Conservation (phyloP, 2,329 filamentous ascomycete genomes). For the Stemphylium beticola region DNA sequence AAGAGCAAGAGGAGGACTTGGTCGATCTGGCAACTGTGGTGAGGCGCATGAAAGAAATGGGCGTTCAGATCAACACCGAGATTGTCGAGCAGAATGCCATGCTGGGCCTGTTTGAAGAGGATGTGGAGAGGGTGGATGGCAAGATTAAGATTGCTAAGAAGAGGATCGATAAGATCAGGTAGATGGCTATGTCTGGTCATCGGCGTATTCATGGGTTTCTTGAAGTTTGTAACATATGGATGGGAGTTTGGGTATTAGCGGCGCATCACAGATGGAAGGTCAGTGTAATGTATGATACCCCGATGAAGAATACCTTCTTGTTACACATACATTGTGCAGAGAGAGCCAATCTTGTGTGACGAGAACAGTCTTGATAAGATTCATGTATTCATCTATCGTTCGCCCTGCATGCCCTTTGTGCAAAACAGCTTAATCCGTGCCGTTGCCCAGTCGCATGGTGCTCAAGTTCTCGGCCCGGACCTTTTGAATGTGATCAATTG, state of each 20-base stretch:
- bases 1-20: slow-evolving; percentile 76
- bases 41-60: slow-evolving; percentile 76
- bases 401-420: not conserved
- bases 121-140: slow-evolving; percentile 68
- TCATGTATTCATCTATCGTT: not conserved
- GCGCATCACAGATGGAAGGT: not conserved
- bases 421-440: slow-evolving; percentile 21
- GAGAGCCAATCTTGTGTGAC: no score
- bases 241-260: not conserved
- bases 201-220: not conserved
- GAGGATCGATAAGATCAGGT: slow-evolving; percentile 68
- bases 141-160: slow-evolving; percentile 79
- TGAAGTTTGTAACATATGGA: not conserved
- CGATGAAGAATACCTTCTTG: not conserved
- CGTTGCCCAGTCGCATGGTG: slow-evolving; percentile 40
- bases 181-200: not conserved
- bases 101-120: slow-evolving; percentile 70
- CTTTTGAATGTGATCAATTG: slow-evolving; percentile 48
- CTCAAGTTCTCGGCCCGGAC: slow-evolving; percentile 39
- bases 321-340: no score
- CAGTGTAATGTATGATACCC: slow-evolving; percentile 3
- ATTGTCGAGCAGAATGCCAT: slow-evolving; percentile 75
- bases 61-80: slow-evolving; percentile 76
- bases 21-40: slow-evolving; percentile 72
- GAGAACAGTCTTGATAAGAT: not conserved